Conservation (phyloP, 805 yeast species). For the Yamadazyma laniorum region DNA sequence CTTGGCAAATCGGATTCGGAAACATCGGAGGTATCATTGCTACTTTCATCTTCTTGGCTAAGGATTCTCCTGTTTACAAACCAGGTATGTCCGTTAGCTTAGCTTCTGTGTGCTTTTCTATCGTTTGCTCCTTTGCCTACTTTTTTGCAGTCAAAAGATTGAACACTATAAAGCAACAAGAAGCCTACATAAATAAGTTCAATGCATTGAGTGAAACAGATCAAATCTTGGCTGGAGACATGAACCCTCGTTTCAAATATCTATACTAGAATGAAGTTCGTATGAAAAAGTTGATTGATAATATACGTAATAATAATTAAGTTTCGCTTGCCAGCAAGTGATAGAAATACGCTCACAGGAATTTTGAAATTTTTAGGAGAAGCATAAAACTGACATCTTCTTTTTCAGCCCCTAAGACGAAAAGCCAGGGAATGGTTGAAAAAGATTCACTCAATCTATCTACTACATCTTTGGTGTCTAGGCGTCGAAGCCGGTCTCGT, state of each 20-base stretch:
- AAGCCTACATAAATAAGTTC: conserved; percentile 25
- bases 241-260: conserved; percentile 35
- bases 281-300: too few species aligned
- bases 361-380: too few species aligned
- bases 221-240: conserved; percentile 36
- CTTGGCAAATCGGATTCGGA: conserved; percentile 68
- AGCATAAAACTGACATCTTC: too few species aligned
- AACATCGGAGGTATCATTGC: conserved; percentile 72
- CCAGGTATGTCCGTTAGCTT: conserved; percentile 54
- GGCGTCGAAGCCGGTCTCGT: conserved; percentile 4
- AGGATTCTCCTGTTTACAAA: conserved; percentile 58
- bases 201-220: conserved; percentile 26
- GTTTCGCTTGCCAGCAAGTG: too few species aligned
- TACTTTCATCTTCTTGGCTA: conserved; percentile 51
- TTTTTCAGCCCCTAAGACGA: too few species aligned
- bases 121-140: conserved; percentile 34
- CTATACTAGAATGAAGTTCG: conserved; percentile 15
- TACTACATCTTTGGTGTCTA: conserved; percentile 7
- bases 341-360: too few species aligned
- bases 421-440: too few species aligned
- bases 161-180: conserved; percentile 24
- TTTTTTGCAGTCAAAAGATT: conserved; percentile 24
- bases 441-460: conserved; percentile 4
- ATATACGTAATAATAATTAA: too few species aligned
- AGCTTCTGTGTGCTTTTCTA: conserved; percentile 46